Conservation (phyloP, 768 basidiomycete species). For the Phlebiopsis flavidoalba region DNA sequence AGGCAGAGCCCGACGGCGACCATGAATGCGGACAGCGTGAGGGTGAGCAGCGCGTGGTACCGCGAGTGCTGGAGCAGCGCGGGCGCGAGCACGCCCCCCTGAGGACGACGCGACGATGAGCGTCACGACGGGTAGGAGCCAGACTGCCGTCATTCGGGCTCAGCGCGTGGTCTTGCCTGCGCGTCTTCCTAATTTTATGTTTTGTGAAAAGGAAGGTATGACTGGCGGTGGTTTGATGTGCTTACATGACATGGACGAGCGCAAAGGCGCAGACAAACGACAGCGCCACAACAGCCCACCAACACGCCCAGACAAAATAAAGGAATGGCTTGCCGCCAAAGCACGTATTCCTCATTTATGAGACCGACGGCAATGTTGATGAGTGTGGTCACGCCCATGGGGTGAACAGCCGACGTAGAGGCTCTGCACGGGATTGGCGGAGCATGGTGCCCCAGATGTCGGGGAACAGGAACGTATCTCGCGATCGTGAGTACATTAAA, state of each 20-base stretch:
- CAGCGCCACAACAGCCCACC: conserved; percentile 62
- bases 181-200: conserved; percentile 53
- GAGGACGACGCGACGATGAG: conserved; percentile 66
- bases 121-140: conserved; percentile 76
- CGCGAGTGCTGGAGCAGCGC: conserved; percentile 42
- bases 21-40: conserved; percentile 48
- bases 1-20: conserved; percentile 52
- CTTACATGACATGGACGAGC: conserved; percentile 63
- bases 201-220: too few relatives aligned
- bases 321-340: conserved; percentile 51
- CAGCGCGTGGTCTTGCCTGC: conserved; percentile 56
- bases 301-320: conserved; percentile 54
- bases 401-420: conserved; percentile 43
- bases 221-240: too few relatives aligned
- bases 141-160: conserved; percentile 53
- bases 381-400: conserved; percentile 60
- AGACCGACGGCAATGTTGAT: conserved; percentile 45
- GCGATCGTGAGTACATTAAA: conserved; percentile 40
- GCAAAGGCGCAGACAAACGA: conserved; percentile 58
- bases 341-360: conserved; percentile 36
- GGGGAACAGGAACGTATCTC: conserved; percentile 52
- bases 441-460: conserved; percentile 46
- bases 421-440: conserved; percentile 42
- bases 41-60: conserved; percentile 48
- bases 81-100: conserved; percentile 53